Evolutionary conservation across 2,329 filamentous ascomycete genomes (phyloP), one percentile per base, ranked within the genome.

Genomic region (Colletotrichum cuscutae): DNA sequence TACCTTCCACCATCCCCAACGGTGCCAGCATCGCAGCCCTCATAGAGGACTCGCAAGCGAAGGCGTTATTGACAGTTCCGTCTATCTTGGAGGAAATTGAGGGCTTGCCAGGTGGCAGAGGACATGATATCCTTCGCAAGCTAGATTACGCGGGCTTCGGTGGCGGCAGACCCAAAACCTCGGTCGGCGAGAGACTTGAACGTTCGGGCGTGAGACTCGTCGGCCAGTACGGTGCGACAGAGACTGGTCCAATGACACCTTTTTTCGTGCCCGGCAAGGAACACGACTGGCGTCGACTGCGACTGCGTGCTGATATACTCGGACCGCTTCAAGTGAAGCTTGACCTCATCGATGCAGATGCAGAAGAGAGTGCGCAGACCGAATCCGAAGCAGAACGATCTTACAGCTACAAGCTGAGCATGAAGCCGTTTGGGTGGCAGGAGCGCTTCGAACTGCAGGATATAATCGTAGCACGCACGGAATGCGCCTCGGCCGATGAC

Each of bases 181-280:
- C 71, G 1, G 76, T 78, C 12, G 80, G 78, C 19, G 74, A 73
- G 4, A 62, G 22, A 6, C 73, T 83, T 7, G 74, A 70, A 5
- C 58, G 74, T 3, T 73, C 72, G 8, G 73, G 75, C 1, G 75
- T 82, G 22, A 79, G 76, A 52, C 65, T 83, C 1, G 74, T 83
- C 30, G 82, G 82, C 71, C 78, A 81, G 66, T 83, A 80, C 61
- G 82, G 82, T 2, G 77, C 78, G 3, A 83, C 81, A 1, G 82
- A 83, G 68, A 77, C 79, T 1, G 81, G 82, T 1, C 77, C 80
- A 1, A 66, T 83, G 7, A 78, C 81, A 1, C 78, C 78, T 2
- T 80, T 80, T 2, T 82, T 82, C 65, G 63, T 73, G 19, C 81
- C 81, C 1, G 73, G 70, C 7, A 60, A 75, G 8, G 76, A 78